Base-by-base conservation (phyloP, 768 basidiomycete species). In the Porphyrellus cyaneotinctus region DNA sequence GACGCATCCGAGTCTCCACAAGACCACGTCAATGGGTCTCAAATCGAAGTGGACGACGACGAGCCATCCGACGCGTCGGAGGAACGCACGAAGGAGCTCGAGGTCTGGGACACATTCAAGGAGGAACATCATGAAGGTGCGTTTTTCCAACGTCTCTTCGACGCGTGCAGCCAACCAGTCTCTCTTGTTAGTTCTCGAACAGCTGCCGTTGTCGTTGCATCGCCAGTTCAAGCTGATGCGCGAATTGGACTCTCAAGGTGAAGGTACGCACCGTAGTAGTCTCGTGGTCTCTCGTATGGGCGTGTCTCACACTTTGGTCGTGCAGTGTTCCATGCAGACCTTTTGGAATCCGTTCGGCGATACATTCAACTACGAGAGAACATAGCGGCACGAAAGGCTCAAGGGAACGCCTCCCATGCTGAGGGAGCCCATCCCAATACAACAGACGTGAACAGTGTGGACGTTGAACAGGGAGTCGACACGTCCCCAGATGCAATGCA, bases 121-220 rank as follows among this genome's bases (percentile, higher is more conserved):
- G 90, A 91, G 61, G 87, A 91, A 54, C 82, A 89, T 59, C 83
- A 82, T 65, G 90, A 91, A 78, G 80, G 90, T 85, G 38, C 44
- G 75, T 33, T 56, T 14, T 38, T 31, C n/a, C 30, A 31, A 43
- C 15, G 12, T 7, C 32, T 43, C 14, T 26, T 18, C 35, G 39
- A 37, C 44, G 48, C 39, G 41, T 28, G 44, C 26, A 43, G n/a
- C 39, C 17, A 17, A 44, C 8, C 17, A 50, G 20, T 15, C 3
- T 4, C 8, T 8, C 23, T 6, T 33, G 23, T 38, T 47, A 93
- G 90, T 84, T 43, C 76, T 91, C 47, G 87, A 90, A 53, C 87
- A 91, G 64, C 69, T 93, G 9, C 91, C 91, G 1, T 70, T 90
- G 49, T 83, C 85, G 24, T 66, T 92, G 20, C 83, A 86, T 53